Base-by-base conservation (phyloP, 345 rosid genomes). In the Lumnitzera racemosa region DNA sequence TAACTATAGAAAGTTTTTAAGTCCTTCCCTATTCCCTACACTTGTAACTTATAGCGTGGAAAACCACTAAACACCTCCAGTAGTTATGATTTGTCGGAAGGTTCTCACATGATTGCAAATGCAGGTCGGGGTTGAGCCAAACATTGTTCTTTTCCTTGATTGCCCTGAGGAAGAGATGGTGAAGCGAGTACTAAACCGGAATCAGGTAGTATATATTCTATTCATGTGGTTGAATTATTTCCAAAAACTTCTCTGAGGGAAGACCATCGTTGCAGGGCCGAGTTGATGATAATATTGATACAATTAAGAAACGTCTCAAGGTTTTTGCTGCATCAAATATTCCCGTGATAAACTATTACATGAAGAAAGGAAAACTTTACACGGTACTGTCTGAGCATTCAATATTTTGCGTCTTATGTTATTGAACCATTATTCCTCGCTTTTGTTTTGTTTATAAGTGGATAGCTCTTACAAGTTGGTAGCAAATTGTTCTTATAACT, bases 91-190 rank as follows among this genome's bases (percentile, higher is more conserved):
- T 0, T 12, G 43, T 58, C 20, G 1, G 20, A 20, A 20, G 20
- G 25, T 15, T 14, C 46, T 6, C 46, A 25, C 12, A 27, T 23
- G 50, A 51, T 9, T 46, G 16, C 5, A 46, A 51, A 11, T 47
- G 53, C 74, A 86, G 96, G 57, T 78, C 17, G 77, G 83, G 69
- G 82, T 78, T 24, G 86, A 83, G 60, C 95, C 95, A 16, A 74
- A 79, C 31, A 56, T 72, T 46, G 95, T 86, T 31, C 74, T 88
- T 56, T 88, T 84, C 76, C 86, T 88, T 62, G 86, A 88, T 69
- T 84, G 91, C 66, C 85, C 87, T 0, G 81, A 81, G 60, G 85
- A 80, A 59, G 98, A 76, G 78, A 84, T 89, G 96, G 86, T 77
- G 67, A 76, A 70, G 65, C 83, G 95, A 0, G 88, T 84, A 63